Conservation (phyloP, 2,329 filamentous ascomycete species). For the Pseudogymnoascus sp. region DNA sequence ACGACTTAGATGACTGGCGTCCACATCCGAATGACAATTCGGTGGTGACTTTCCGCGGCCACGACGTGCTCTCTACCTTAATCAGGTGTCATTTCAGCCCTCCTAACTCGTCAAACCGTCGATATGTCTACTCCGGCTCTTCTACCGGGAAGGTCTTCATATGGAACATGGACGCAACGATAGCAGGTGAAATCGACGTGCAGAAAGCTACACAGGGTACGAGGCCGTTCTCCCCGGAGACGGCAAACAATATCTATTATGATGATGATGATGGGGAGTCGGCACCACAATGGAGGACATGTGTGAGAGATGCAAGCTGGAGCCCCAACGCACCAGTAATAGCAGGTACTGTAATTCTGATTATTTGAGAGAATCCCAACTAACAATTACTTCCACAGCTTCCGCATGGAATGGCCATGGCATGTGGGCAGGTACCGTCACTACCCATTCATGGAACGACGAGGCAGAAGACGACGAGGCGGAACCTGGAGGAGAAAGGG, state of each 20-base stretch:
- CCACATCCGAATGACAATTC: constrained; percentile 82
- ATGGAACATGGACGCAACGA: constrained; percentile 87
- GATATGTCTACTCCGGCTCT: constrained; percentile 90
- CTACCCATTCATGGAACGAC: constrained; percentile 63
- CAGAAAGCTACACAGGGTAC: constrained; percentile 60
- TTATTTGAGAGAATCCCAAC: neutral
- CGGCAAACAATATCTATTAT: constrained; percentile 22
- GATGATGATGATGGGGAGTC: constrained; percentile 20
- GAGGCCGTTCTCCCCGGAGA: constrained; percentile 43
- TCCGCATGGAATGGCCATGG: constrained; percentile 67
- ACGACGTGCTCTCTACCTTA: constrained; percentile 80
- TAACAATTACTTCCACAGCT: constrained; percentile 36
- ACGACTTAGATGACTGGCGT: constrained; percentile 59
- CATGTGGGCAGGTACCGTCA: constrained; percentile 57
- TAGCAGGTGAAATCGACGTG: constrained; percentile 74
- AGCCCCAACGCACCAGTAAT: constrained; percentile 64
- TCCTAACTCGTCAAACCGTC: constrained; percentile 73
- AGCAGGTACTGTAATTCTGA: constrained; percentile 30
- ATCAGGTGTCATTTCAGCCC: constrained; percentile 96
- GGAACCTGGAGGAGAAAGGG: constrained; percentile 38
- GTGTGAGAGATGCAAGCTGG: constrained; percentile 67
- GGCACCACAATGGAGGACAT: constrained; percentile 51
- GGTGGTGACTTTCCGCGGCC: constrained; percentile 86
- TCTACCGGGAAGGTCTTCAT: constrained; percentile 85
- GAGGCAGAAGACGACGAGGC: constrained; percentile 52